Conservation (phyloP, 495 filamentous ascomycete genomes). For the Letharia columbiana region DNA sequence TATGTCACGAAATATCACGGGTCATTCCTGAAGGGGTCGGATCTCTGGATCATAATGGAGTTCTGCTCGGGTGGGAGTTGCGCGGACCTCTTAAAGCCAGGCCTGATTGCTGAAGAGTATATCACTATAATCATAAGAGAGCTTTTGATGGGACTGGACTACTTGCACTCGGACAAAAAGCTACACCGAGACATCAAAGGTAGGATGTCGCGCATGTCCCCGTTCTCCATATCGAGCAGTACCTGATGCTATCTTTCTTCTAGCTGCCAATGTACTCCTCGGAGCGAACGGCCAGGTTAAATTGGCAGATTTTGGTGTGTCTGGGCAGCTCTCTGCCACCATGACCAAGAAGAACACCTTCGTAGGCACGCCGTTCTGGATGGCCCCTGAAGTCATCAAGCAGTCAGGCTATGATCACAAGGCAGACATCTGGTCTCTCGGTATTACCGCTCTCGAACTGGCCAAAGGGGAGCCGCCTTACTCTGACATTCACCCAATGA, state of each 20-base stretch:
- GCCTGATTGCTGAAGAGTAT: constrained; percentile 83
- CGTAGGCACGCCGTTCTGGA: constrained; percentile 98
- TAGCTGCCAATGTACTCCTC: constrained; percentile 85
- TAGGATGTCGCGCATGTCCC: constrained; percentile 30
- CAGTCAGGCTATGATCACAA: constrained; percentile 98
- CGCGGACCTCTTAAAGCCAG: constrained; percentile 83
- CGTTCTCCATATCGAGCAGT: neutral
- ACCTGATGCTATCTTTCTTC: constrained; percentile 1
- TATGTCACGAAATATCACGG: constrained; percentile 97
- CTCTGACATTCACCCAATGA: constrained; percentile 97
- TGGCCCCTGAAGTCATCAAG: constrained; percentile 98
- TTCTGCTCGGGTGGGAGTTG: constrained; percentile 92
- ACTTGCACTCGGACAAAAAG: constrained; percentile 90
- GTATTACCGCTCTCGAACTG: constrained; percentile 91
- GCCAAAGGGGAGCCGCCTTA: constrained; percentile 92
- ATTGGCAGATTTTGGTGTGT: constrained; percentile 94
- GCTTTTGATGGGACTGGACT: constrained; percentile 80
- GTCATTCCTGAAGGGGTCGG: constrained; percentile 87
- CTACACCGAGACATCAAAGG: constrained; percentile 96
- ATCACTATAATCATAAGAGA: constrained; percentile 91
- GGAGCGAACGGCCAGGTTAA: constrained; percentile 90
- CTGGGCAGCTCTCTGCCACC: constrained; percentile 93
- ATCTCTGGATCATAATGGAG: constrained; percentile 98
- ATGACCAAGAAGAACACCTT: constrained; percentile 99
- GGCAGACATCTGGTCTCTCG: constrained; percentile 98